Evolutionary conservation across 2,329 filamentous ascomycete genomes (phyloP), one percentile per base, ranked within the genome.

Genomic region (Colletotrichum acutatum): DNA sequence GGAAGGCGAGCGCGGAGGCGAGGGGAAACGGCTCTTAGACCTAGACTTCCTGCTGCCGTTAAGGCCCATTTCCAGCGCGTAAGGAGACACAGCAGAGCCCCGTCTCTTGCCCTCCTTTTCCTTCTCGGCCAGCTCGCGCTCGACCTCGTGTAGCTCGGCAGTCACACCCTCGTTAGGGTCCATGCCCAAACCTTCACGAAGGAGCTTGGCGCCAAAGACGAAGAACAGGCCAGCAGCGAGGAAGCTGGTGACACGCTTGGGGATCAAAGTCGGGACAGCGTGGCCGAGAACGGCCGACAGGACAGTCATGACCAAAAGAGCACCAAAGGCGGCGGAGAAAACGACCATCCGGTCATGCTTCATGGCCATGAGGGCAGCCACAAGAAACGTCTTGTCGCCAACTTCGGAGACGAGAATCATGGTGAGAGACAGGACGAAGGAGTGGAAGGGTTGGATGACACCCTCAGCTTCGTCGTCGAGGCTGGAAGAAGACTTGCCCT

Each of bases 341-440:
- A 99, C 97, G 14, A 98, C 89, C 75, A 98, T 86, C 65, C 97
- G 93, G 74, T 97, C 93, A 79, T 99, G 96, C 81, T 98, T 97
- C 97, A 99, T 99, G 14, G 97, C 97, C 97, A 99, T 99, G 22
- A 99, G 90, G 8, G 95, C 96, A 7, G 97, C 97, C 26, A 99
- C 95, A 56, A 99, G 89, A 86, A 99, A 99, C 0, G 97, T 99
- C 86, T 99, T 99, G 89, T 99, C 97, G 75, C 97, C 97, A 78
- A 99, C 91, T 82, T 99, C 97, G 59, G 96, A 98, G 78, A 98
- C 93, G 75, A 98, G 86, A 78, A 99, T 99, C 97, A 98, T 99
- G 71, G 95, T 96, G 73, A 98, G 91, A 19, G 97, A 97, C 37
- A 98, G 91, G 14, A 97, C 80, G 79, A 97, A 97, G 4, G 97